Base-by-base conservation (phyloP, 2,329 filamentous ascomycete species). In the Ophiostoma sp. region DNA sequence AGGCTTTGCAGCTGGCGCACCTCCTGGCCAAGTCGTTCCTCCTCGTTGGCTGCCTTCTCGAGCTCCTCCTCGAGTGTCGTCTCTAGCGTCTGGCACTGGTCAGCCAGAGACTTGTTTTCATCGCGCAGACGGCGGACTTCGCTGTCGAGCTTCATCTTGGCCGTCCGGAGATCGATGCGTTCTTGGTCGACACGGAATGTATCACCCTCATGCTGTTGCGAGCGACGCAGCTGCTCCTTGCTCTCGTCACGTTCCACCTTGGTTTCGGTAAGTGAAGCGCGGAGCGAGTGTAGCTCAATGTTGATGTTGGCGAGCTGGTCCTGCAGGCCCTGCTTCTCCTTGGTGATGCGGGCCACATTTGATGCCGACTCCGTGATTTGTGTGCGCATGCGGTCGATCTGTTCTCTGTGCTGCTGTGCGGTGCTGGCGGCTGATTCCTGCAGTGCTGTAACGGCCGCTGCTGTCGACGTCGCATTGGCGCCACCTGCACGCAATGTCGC, bases 201-300 rank as follows among this genome's bases (percentile, higher is more conserved):
- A 73, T 90, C 88, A 72, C 86, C 86, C 68, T 87, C 88, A 72
- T 87, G 86, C 52, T 88, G 84, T 75, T 84, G 84, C n/a, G 84
- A 79, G 31, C 85, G 84, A 61, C 85, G 85, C 25, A 93, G 82
- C 77, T 91, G 88, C 42, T 82, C 86, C 72, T 91, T 87, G 25
- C 93, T 81, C 78, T 92, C 90, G 77, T 93, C 90, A 12, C 91
- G 87, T 77, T 93, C 91, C 1, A 89, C 87, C 79, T 90, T 87
- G 9, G 86, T 81, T 76, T 91, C 88, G 15, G 86, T 85, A 15
- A 89, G 82, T 0, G 87, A 86, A n/a, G 84, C 82, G 68, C 86
- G 86, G 28, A 91, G 81, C 45, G 87, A 85, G 75, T 88, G 86
- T 19, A 93, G 81, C 76, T 93, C 90, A 7, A 87, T 81, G 72